Percentiles rank a stretch among this genome's conserved stretches.
phyloP scores from a whole-genome alignment of 2,329 filamentous ascomycete species.

The Fusarium compactum region DNA sequence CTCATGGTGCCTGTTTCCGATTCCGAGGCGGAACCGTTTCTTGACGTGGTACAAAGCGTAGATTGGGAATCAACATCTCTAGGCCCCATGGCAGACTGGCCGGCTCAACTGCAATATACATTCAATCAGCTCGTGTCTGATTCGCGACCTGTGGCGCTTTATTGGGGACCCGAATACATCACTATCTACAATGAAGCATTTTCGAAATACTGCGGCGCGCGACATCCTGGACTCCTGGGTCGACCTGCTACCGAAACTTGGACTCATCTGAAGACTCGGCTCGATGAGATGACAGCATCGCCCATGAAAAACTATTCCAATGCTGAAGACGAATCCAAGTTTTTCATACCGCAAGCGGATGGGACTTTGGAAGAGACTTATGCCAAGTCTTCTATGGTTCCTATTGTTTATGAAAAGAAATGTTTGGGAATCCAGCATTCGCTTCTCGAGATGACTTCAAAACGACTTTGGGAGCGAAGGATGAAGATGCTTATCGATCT shows the following conservation, averaged over 20 bases:
- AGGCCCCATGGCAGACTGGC: constrained; percentile 61
- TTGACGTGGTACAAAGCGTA: constrained; percentile 56
- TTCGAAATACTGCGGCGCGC: constrained; percentile 70
- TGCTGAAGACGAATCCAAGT: constrained; percentile 59
- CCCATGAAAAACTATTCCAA: constrained; percentile 50
- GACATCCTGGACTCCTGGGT: constrained; percentile 73
- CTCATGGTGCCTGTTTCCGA: constrained; percentile 52
- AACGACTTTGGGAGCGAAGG: constrained; percentile 61
- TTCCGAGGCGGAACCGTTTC: constrained; percentile 54
- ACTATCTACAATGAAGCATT: constrained; percentile 78
- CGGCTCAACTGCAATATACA: constrained; percentile 59
- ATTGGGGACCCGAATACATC: constrained; percentile 72
- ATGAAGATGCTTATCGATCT: constrained; percentile 63
- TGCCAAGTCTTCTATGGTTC: constrained; percentile 62
- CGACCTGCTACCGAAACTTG: constrained; percentile 70
- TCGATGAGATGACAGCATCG: constrained; percentile 49
- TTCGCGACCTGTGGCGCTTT: constrained; percentile 67
- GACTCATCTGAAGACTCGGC: constrained; percentile 63
- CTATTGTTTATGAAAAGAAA: constrained; percentile 57
- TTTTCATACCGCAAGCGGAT: constrained; percentile 59
- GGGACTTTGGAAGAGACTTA: constrained; percentile 61
- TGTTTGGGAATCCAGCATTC: constrained; percentile 62
- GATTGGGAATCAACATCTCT: constrained; percentile 62
- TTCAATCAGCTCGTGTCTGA: constrained; percentile 60
- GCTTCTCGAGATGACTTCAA: constrained; percentile 60